Conservation (phyloP, 306 rosid species). For the Nissolia schottii region DNA sequence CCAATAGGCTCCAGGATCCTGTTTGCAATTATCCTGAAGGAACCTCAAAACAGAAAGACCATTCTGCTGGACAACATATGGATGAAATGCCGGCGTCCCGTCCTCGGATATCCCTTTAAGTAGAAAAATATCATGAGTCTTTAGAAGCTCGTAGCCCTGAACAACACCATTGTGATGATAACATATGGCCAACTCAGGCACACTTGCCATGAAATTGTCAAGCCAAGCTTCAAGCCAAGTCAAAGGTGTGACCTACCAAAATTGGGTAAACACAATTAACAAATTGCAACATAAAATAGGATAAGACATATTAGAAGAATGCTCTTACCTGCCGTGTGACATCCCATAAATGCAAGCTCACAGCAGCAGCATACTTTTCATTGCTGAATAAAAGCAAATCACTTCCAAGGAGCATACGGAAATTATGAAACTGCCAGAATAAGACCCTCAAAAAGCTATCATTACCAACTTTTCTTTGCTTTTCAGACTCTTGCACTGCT, state of each 20-base stretch:
- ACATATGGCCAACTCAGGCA: constrained; percentile 94
- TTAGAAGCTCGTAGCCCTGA: constrained; percentile 91
- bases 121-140: constrained; percentile 89
- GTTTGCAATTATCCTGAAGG: constrained; percentile 94
- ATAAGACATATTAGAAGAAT: constrained; percentile 12
- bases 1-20: constrained; percentile 99
- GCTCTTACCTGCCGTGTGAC: constrained; percentile 70
- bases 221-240: constrained; percentile 99
- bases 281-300: constrained; percentile 3
- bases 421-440: constrained; percentile 97
- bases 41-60: constrained; percentile 97
- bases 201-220: constrained; percentile 99
- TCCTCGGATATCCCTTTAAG: constrained; percentile 91
- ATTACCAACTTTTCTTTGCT: constrained; percentile 65
- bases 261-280: constrained; percentile 20
- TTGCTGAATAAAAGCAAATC: constrained; percentile 90
- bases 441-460: constrained; percentile 75
- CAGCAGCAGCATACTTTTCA: constrained; percentile 93
- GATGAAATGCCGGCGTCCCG: constrained; percentile 94
- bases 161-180: constrained; percentile 95
- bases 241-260: constrained; percentile 75
- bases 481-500: constrained; percentile 77
- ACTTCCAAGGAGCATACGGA: constrained; percentile 95
- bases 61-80: constrained; percentile 90
- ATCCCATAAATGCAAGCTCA: constrained; percentile 98